Percentiles rank a stretch among this genome's conserved stretches.
Conservation (phyloP, 106 monocot species). For the Gastrodia elata region DNA sequence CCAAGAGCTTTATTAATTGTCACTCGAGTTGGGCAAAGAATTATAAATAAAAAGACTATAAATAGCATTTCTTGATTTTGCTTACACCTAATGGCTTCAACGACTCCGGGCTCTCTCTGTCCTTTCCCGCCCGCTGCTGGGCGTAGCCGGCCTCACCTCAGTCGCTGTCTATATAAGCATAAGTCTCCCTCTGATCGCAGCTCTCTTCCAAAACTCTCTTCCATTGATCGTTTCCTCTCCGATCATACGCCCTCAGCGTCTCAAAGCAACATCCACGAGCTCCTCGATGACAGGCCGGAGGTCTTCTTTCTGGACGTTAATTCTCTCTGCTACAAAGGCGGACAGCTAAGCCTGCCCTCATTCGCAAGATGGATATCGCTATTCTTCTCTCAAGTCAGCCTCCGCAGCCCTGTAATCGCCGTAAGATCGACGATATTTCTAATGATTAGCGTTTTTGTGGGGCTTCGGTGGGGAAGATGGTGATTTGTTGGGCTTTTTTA, state of each 20-base stretch:
- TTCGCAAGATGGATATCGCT: conserved; percentile 71
- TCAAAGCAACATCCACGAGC: conserved; percentile 23
- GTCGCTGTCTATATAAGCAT: neutral
- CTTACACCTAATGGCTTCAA: no score
- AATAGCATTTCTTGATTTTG: no score
- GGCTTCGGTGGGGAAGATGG: no score
- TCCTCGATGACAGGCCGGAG: conserved; percentile 15
- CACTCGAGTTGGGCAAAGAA: no score
- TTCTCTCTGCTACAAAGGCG: conserved; percentile 66
- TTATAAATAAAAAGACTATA: no score
- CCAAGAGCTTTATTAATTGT: no score
- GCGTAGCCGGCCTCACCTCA: neutral
- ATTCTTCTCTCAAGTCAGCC: conserved; percentile 75
- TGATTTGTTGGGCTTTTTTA: conserved; percentile 1
- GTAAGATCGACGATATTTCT: conserved; percentile 23
- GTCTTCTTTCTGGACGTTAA: conserved; percentile 89
- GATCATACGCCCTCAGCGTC: neutral
- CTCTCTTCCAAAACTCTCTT: neutral
- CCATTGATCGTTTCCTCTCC: neutral
- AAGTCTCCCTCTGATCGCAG: neutral
- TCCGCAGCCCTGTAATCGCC: conserved; percentile 66
- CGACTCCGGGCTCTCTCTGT: neutral
- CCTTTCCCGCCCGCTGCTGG: neutral
- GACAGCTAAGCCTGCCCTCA: conserved; percentile 45
- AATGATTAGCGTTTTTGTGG: neutral